These are phyloP conservation scores for Hypoxylon intermedium DNA, from an alignment of 495 filamentous ascomycete species.

Conservation along the genomic window DNA sequence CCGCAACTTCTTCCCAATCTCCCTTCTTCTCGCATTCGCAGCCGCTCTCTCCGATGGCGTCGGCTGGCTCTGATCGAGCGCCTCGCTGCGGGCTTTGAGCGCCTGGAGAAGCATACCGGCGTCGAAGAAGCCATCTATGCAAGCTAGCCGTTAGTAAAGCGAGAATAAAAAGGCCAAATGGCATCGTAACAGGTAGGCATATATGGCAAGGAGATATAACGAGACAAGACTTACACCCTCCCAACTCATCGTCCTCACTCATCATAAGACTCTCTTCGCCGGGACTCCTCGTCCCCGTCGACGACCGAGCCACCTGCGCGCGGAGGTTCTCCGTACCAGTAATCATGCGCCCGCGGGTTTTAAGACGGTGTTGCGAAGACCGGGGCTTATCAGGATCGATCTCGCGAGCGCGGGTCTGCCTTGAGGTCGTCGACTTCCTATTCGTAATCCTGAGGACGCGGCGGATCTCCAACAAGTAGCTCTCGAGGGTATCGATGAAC, in stretches of 20 bases:
- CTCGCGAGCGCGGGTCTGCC: constrained; percentile 52
- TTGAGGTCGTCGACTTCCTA: constrained; percentile 49
- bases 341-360: constrained; percentile 65
- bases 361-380: constrained; percentile 45
- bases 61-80: constrained; percentile 49
- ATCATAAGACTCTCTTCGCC: constrained; percentile 67
- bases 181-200: constrained; percentile 1
- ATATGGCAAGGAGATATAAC: not conserved
- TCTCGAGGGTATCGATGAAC: constrained; percentile 87
- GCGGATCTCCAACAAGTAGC: constrained; percentile 87
- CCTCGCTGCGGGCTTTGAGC: constrained; percentile 66
- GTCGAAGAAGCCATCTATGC: constrained; percentile 91
- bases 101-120: constrained; percentile 91
- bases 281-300: constrained; percentile 55
- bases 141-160: constrained; percentile 7
- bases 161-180: too few species aligned
- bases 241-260: constrained; percentile 87
- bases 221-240: constrained; percentile 76
- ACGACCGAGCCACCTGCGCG: constrained; percentile 47
- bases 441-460: constrained; percentile 76
- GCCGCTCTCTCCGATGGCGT: constrained; percentile 56
- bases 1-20: constrained; percentile 81
- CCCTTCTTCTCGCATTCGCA: constrained; percentile 61
- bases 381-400: constrained; percentile 46
- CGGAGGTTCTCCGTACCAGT: constrained; percentile 52